Conservation (phyloP, 257 asterid genomes). For the Thymus mandschuricus region DNA sequence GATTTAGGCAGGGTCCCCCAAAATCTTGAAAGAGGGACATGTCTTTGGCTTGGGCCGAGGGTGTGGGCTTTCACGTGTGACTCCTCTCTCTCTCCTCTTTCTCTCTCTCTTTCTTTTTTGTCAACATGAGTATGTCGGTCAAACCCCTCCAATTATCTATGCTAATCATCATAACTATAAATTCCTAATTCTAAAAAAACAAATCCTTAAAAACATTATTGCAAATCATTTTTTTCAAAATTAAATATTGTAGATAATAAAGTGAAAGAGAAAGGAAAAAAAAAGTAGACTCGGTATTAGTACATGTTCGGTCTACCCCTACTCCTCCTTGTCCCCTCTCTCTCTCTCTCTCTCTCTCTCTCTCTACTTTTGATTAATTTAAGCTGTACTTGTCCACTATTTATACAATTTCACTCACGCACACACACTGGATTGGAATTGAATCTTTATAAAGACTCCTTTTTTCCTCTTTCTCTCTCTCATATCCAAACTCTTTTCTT, state of each 20-base stretch:
- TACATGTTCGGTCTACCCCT: conserved; percentile 45
- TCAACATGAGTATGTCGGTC: conserved; percentile 67
- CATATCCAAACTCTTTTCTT: conserved; percentile 26
- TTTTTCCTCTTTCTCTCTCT: conserved; percentile 1
- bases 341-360: conserved; percentile 18
- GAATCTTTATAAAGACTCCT: conserved; percentile 59
- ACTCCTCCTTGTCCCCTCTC: conserved; percentile 35
- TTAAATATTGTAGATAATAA: conserved; percentile 21
- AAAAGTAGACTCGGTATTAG: conserved; percentile 30
- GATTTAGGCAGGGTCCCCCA: conserved; percentile 43
- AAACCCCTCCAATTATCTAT: conserved; percentile 39
- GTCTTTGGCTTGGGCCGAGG: conserved; percentile 27
- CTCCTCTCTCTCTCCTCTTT: too few relatives aligned
- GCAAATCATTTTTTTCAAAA: conserved; percentile 26
- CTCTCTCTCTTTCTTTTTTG: conserved; percentile 27
- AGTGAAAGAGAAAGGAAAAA: conserved; percentile 21
- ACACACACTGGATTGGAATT: conserved; percentile 36
- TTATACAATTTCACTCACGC: conserved; percentile 38
- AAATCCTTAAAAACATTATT: conserved; percentile 37
- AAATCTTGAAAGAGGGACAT: conserved; percentile 61
- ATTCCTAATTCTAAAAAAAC: conserved; percentile 10
- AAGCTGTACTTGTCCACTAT: conserved; percentile 21
- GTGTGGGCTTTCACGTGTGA: conserved; percentile 54
- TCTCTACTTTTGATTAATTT: conserved; percentile 22
- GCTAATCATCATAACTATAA: conserved; percentile 43